Conservation (phyloP, 257 asterid genomes). For the Verbena officinalis region DNA sequence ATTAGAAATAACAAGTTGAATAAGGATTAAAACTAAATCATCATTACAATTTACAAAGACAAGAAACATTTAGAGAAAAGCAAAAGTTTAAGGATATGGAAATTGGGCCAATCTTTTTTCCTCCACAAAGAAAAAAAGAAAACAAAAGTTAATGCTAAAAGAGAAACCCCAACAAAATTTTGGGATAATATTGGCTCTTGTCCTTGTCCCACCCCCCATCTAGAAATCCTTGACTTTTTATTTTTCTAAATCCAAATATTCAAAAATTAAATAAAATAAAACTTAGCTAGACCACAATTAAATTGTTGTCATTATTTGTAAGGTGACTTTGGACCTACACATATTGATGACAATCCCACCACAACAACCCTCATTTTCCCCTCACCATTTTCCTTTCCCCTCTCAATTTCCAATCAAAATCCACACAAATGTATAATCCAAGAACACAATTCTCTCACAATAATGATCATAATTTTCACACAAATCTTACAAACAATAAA, state of each 20-base stretch:
- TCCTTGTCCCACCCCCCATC: slow-evolving; percentile 40
- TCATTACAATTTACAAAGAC: background rate
- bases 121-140: slow-evolving; percentile 26
- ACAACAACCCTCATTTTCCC: slow-evolving; percentile 24
- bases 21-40: background rate
- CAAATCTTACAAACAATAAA: slow-evolving; percentile 20
- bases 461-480: slow-evolving; percentile 8
- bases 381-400: slow-evolving; percentile 10
- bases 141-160: slow-evolving; percentile 24
- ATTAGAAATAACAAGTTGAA: background rate
- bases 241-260: slow-evolving; percentile 11
- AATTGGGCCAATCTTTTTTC: slow-evolving; percentile 11
- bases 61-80: background rate
- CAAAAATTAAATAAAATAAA: background rate
- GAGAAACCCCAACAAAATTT: slow-evolving; percentile 35
- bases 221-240: slow-evolving; percentile 59
- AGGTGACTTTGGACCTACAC: slow-evolving; percentile 36
- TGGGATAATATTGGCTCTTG: slow-evolving; percentile 33
- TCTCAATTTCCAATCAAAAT: slow-evolving; percentile 24
- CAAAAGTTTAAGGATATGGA: background rate
- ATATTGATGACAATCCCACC: slow-evolving; percentile 39
- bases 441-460: slow-evolving; percentile 22
- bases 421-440: slow-evolving; percentile 55
- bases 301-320: slow-evolving; percentile 36
- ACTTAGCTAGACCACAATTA: slow-evolving; percentile 12